Base-by-base conservation (phyloP, 192 early-diverging fungal genomes). In the Coemansia sp. region DNA sequence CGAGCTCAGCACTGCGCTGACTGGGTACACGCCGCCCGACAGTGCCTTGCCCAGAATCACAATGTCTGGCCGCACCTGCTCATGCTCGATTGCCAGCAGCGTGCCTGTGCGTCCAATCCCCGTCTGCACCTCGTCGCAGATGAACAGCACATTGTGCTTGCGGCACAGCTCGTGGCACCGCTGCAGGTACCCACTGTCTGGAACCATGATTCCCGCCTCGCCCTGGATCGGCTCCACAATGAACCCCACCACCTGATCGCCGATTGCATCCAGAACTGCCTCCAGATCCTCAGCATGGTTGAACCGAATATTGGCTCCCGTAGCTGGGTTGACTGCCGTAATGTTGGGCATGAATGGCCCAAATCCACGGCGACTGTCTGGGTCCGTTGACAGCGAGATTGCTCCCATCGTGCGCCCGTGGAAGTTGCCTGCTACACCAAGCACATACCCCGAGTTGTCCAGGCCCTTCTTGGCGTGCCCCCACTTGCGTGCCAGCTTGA, bases 221-320 rank as follows among this genome's bases (percentile, higher is more conserved):
- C 97, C 97, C 76, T 99, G 97, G 82, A 99, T 97, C 17, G 97
- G 97, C 82, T 99, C 97, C 14, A 99, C 92, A 54, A 99, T 85
- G 85, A 99, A 97, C 11, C 88, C 97, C 37, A 93, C 94, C 7
- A 94, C 90, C 50, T 89, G 84, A 62, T 87, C 81, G 64, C 93
- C 92, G 72, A 94, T 85, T 7, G 87, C 85, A 60, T 92, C 87
- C 22, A 99, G 83, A 17, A 91, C 92, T 14, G 85, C 88, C 72
- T 97, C 92, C 27, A 99, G 85, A 70, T 95, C 95, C 63, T 92
- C 87, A 39, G 88, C 76, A 62, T 91, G 78, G 84, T 94, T 94
- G 85, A 94, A 95, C 22, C 89, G 83, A 64, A 99, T 85, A 12
- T 60, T 73, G 14, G 69, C 75, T 38, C 88, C 89, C 10, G 91